Evolutionary conservation across 257 asterid species (phyloP).

Genomic region (Solanum ahanhuiri): DNA sequence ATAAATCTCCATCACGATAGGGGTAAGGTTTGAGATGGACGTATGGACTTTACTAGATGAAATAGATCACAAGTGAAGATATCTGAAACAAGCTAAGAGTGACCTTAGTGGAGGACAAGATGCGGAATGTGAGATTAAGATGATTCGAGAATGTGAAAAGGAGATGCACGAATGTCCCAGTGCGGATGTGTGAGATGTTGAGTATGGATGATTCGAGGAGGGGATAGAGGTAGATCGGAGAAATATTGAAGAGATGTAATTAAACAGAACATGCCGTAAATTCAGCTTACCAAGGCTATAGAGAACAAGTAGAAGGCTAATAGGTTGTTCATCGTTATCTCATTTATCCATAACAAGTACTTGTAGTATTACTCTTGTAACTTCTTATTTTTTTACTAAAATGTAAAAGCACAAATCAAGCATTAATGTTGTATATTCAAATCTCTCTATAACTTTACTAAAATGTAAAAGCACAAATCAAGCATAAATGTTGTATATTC

Average conservation of each 20-base stretch:
- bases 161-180: background rate
- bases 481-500: background rate
- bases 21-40: background rate
- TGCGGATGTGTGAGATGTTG: background rate
- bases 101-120: accelerated
- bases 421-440: background rate
- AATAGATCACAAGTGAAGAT: background rate
- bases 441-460: background rate
- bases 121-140: background rate
- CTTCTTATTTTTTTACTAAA: no score
- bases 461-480: background rate
- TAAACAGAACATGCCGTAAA: accelerated
- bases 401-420: background rate
- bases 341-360: background rate
- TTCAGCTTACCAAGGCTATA: background rate
- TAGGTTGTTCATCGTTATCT: accelerated
- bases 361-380: background rate
- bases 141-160: background rate
- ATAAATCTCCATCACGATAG: background rate
- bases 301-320: background rate
- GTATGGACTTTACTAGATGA: background rate
- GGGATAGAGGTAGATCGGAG: accelerated
- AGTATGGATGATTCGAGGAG: background rate
- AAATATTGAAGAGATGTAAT: background rate
- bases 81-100: background rate